Conservation (phyloP, 495 filamentous ascomycete species). For the Choiromyces venosus region DNA sequence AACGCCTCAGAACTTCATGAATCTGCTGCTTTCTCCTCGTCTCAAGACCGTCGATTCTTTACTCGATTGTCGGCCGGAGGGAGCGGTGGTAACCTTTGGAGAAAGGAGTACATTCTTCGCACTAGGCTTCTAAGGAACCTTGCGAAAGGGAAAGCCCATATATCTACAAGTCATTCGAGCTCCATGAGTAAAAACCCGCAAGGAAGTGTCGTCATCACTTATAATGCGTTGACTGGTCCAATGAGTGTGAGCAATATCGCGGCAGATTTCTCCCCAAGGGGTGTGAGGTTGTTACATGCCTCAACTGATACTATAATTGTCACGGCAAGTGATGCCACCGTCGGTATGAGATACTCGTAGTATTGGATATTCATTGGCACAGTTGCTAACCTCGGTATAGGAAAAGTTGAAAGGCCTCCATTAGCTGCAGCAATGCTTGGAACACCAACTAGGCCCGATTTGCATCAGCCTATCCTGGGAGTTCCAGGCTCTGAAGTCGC, state of each 20-base stretch:
- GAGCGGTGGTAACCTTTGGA: conserved; percentile 30
- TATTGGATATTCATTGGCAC: neutral
- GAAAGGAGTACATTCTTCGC: conserved; percentile 42
- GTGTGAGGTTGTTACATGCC: conserved; percentile 35
- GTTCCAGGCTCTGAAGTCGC: conserved; percentile 33
- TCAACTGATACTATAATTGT: conserved; percentile 27
- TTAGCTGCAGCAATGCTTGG: conserved; percentile 15
- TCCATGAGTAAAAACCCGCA: conserved; percentile 12
- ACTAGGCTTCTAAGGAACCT: conserved; percentile 36
- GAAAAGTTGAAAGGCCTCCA: conserved; percentile 31
- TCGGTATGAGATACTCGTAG: conserved; percentile 20
- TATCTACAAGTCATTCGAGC: conserved; percentile 8
- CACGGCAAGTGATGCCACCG: conserved; percentile 37
- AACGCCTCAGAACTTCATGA: conserved; percentile 4
- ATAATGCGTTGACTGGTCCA: conserved; percentile 26
- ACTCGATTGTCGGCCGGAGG: conserved; percentile 27
- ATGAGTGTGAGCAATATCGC: conserved; percentile 39
- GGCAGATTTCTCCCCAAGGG: conserved; percentile 33
- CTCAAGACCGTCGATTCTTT: conserved; percentile 40
- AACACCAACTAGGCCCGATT: conserved; percentile 16
- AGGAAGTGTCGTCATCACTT: conserved; percentile 35
- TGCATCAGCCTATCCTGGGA: conserved; percentile 33
- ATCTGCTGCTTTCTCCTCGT: conserved; percentile 28
- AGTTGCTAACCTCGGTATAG: conserved; percentile 17
- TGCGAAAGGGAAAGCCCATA: conserved; percentile 27